Base-by-base conservation (phyloP, 1,284 basidiomycete species). In the Ustilago shanxiensis region DNA sequence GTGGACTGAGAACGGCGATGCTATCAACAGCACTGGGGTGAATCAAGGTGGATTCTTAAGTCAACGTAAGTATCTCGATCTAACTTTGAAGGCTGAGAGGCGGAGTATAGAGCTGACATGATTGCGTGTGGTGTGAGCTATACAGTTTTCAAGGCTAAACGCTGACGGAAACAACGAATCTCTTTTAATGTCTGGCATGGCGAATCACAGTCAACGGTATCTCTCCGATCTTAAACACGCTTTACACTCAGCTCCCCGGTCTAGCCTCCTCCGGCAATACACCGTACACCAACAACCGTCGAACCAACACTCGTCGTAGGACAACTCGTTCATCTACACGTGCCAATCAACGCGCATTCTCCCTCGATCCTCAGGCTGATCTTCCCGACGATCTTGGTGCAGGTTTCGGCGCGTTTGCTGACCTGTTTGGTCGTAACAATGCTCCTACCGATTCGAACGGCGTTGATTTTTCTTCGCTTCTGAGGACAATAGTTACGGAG, bases 1-100 rank as follows among this genome's bases (percentile, higher is more conserved):
- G 75, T 81, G 75, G 74, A 74, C 66, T 7, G 78, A 77, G 26
- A 73, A 75, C 20, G 60, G 66, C 10, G 77, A 74, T 37, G 77
- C 77, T 10, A 65, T 79, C 44, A 52, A 66, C 44, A 71, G 76
- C 49, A 68, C 72, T 5, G 67, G 75, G n/a, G 51, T 65, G 2
- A 58, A 57, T 18, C 66, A 61, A 14, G 41, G 50, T 18, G 76
- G 72, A 14, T 60, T 72, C 10, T 54, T 72, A 7, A 60, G 62
- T 31, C 76, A 75, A 60, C 71, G 69, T 78, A 52, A 70, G 68
- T 67, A 60, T 14, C 20, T 39, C 16, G 31, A 0, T 53, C 26
- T 31, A 7, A 11, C 41, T 44, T 33, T 3, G 51, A 10, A 39
- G 20, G n/a, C n/a, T n/a, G 4, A 9, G 14, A 14, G 35, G n/a